Percentiles rank a stretch among this genome's conserved stretches.
phyloP scores from a whole-genome alignment of 2,329 filamentous ascomycete genomes.

The Venturia aucupariae region DNA sequence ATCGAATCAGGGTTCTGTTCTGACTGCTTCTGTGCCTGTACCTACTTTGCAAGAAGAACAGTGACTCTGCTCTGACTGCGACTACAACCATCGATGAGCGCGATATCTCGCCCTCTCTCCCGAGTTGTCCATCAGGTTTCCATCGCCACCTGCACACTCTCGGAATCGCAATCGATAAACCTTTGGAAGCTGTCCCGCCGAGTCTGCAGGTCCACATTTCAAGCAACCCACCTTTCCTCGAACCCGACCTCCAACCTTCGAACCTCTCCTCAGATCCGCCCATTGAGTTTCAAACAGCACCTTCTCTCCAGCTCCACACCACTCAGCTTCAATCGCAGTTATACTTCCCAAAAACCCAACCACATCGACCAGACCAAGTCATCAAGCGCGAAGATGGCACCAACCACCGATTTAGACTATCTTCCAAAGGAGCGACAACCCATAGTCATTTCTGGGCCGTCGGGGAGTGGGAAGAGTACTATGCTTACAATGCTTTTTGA shows the following conservation, averaged over 20 bases:
- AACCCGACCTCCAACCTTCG: too few species aligned
- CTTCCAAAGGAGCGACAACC: slow-evolving; percentile 37
- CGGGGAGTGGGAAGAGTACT: slow-evolving; percentile 73
- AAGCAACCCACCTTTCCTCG: not conserved
- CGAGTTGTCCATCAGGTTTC: not conserved
- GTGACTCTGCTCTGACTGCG: not conserved
- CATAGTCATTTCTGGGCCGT: slow-evolving; percentile 71
- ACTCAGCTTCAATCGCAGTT: not conserved
- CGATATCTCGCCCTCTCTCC: not conserved
- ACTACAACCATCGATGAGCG: not conserved
- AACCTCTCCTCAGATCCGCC: too few species aligned
- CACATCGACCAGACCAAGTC: not conserved
- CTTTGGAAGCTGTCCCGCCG: not conserved
- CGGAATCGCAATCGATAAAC: not conserved
- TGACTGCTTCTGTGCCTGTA: too few species aligned
- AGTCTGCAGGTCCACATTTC: not conserved
- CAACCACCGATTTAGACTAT: not conserved
- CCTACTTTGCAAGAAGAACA: too few species aligned
- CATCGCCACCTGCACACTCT: not conserved
- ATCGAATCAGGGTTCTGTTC: not conserved
- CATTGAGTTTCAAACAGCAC: not conserved
- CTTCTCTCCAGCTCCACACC: not conserved
- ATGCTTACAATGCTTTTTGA: slow-evolving; percentile 64
- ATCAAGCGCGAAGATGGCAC: not conserved
- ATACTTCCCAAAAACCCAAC: not conserved